Evolutionary conservation across 257 asterid genomes (phyloP).

Genomic region (Verbascum thapsus): DNA sequence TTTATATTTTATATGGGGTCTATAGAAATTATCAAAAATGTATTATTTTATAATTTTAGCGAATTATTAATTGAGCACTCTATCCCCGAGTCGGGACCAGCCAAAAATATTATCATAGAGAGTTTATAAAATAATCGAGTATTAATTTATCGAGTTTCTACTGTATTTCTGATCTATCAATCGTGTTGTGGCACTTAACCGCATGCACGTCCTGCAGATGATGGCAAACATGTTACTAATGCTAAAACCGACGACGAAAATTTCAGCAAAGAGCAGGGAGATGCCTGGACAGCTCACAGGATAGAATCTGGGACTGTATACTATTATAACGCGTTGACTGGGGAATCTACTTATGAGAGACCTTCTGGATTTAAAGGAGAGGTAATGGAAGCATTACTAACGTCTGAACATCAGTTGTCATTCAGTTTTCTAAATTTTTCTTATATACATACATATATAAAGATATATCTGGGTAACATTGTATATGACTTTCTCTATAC

Average conservation of each 20-base stretch:
- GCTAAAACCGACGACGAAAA: constrained; percentile 49
- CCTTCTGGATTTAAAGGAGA: constrained; percentile 82
- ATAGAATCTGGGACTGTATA: constrained; percentile 78
- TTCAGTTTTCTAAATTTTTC: constrained; percentile 18
- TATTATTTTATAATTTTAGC: too few species aligned
- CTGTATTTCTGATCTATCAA: neutral
- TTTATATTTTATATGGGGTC: too few species aligned
- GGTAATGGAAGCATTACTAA: constrained; percentile 47
- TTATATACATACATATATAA: neutral
- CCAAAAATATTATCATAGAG: too few species aligned
- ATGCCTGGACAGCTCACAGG: constrained; percentile 94
- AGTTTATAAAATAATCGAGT: too few species aligned
- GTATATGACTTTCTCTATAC: neutral
- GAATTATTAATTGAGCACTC: too few species aligned
- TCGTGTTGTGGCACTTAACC: constrained; percentile 24
- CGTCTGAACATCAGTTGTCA: constrained; percentile 23
- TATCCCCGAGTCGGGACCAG: too few species aligned
- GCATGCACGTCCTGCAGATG: constrained; percentile 43
- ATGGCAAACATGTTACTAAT: constrained; percentile 37
- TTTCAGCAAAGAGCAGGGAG: constrained; percentile 47
- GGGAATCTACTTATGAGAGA: constrained; percentile 92
- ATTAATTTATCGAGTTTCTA: too few species aligned
- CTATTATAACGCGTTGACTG: constrained; percentile 84
- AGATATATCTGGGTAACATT: constrained; percentile 5
- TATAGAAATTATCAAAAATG: too few species aligned